Conservation (phyloP, 2,329 filamentous ascomycete genomes). For the Colletotrichum sp. region DNA sequence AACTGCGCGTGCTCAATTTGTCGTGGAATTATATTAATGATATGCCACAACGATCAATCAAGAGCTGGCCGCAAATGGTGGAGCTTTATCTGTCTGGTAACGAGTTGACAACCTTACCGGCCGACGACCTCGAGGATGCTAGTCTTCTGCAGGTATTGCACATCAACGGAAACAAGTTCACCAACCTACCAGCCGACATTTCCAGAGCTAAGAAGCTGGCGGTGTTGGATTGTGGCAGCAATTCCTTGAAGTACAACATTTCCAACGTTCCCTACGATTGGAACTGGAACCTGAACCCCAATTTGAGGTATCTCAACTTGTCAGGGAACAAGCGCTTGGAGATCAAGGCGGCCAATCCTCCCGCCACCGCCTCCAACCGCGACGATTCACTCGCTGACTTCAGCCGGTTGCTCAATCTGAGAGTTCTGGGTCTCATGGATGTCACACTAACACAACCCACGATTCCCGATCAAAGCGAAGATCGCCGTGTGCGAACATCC, state of each 20-base stretch:
- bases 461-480: slow-evolving; percentile 93
- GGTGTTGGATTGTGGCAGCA: slow-evolving; percentile 93
- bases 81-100: slow-evolving; percentile 97
- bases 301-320: slow-evolving; percentile 92
- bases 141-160: slow-evolving; percentile 88
- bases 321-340: slow-evolving; percentile 96
- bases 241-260: slow-evolving; percentile 96
- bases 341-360: slow-evolving; percentile 74
- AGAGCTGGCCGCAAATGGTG: slow-evolving; percentile 86
- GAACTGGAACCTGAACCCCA: slow-evolving; percentile 99
- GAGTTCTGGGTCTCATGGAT: slow-evolving; percentile 95
- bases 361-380: slow-evolving; percentile 58
- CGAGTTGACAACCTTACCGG: slow-evolving; percentile 86
- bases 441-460: slow-evolving; percentile 93
- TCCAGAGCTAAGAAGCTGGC: slow-evolving; percentile 92
- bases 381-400: slow-evolving; percentile 87
- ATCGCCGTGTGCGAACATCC: slow-evolving; percentile 93
- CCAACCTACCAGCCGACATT: slow-evolving; percentile 92
- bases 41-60: slow-evolving; percentile 86
- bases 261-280: slow-evolving; percentile 99
- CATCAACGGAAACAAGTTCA: slow-evolving; percentile 98
- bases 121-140: slow-evolving; percentile 91
- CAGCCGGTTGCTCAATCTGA: slow-evolving; percentile 79
- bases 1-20: slow-evolving; percentile 87
- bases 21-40: slow-evolving; percentile 96